Evolutionary conservation across 306 rosid genomes (phyloP).

Genomic region (Crotalaria pallida): DNA sequence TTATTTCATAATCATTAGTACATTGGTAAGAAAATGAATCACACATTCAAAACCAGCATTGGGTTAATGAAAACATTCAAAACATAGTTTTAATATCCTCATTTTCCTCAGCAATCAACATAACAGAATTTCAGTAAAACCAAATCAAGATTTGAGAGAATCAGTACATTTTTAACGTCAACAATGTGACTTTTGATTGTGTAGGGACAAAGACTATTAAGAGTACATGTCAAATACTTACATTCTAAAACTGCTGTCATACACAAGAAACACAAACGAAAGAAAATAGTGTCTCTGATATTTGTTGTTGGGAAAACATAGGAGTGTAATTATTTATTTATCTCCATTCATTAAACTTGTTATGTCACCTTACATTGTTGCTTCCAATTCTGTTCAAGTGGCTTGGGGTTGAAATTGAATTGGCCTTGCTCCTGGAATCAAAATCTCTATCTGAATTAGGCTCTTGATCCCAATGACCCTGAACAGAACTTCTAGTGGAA

Average conservation of each 20-base stretch:
- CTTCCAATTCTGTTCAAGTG: slow-evolving; percentile 45
- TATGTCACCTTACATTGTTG: slow-evolving; percentile 46
- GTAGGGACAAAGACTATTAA: slow-evolving; percentile 13
- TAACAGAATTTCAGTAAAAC: slow-evolving; percentile 1
- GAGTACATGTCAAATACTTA: slow-evolving; percentile 40
- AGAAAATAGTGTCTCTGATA: neutral
- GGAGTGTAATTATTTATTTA: no score
- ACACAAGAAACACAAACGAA: slow-evolving; percentile 8
- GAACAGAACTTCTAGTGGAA: slow-evolving; percentile 35
- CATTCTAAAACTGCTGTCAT: slow-evolving; percentile 26
- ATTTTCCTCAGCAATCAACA: neutral
- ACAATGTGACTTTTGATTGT: slow-evolving; percentile 10
- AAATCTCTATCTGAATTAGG: slow-evolving; percentile 37
- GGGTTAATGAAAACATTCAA: neutral
- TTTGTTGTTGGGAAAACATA: neutral
- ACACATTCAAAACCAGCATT: neutral
- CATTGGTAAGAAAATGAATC: neutral
- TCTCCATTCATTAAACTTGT: neutral
- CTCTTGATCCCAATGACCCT: slow-evolving; percentile 51
- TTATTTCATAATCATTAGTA: neutral
- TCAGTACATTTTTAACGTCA: neutral
- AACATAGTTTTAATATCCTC: neutral
- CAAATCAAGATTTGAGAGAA: neutral
- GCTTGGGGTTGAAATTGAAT: slow-evolving; percentile 35
- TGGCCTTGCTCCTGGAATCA: slow-evolving; percentile 35